Base-by-base conservation (phyloP, 768 basidiomycete genomes). In the Mycena leptocephala region DNA sequence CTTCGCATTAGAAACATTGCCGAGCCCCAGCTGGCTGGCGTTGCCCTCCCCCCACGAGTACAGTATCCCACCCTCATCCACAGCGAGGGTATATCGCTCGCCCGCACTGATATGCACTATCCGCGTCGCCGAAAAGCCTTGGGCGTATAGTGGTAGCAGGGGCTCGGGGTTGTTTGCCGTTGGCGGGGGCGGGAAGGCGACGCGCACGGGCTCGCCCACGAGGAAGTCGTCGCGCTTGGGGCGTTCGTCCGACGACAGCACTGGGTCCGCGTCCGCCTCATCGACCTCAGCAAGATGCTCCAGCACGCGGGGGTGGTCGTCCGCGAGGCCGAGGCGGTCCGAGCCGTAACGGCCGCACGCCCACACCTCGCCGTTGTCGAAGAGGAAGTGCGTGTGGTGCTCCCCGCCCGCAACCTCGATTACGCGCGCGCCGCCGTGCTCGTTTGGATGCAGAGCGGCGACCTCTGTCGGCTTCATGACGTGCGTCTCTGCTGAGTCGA, bases 41-140 rank as follows among this genome's bases (percentile, higher is more conserved):
- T 68, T 77, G n/a, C 78, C 78, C 46, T 74, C 78, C 18, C 78
- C 76, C 78, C 76, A 79, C 26, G 78, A 39, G 32, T 79, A 79
- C 33, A 75, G 46, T 3, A 59, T 8, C 30, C 76, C 76, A 24
- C 30, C 41, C 22, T 70, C 72, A 16, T 63, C 73, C 24, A 72
- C 53, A 6, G 76, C 78, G n/a, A 79, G 65, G 51, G 66, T 76
- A 37, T 79, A 76, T 6, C 78, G 70, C 53, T 67, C 75, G 33
- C 72, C 76, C 32, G 75, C 76, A 33, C 56, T 55, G 37, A 74
- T 77, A 13, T 63, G 56, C 33, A 61, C 30, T 30, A 79, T 79
- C 7, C 68, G 62, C 32, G 76, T 78, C 13, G n/a, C 39, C 13
- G 74, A 76, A 53, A 72, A 59, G n/a, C 46, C 59, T 33, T 33